Conservation (phyloP, 305 asterid genomes). For the Fraxinus ornus region DNA sequence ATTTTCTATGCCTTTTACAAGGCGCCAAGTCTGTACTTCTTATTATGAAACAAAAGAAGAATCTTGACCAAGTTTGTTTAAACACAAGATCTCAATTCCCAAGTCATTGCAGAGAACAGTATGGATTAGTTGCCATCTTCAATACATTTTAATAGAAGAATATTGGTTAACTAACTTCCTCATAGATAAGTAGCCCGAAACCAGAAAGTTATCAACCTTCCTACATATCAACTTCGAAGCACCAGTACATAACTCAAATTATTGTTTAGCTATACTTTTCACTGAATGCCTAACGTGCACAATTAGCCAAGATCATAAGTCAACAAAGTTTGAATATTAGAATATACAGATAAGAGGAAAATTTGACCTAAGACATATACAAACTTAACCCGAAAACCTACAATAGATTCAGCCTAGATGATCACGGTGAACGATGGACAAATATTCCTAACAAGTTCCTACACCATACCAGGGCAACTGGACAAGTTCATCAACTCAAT, state of each 20-base stretch:
- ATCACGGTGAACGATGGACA: background rate
- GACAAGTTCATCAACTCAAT: background rate
- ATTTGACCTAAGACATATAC: background rate
- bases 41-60: background rate
- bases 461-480: background rate
- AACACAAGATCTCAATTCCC: background rate
- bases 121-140: background rate
- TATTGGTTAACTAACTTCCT: background rate
- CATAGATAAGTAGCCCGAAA: background rate
- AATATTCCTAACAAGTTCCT: background rate
- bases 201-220: background rate
- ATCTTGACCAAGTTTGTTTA: background rate
- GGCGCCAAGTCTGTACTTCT: background rate
- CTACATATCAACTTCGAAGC: background rate
- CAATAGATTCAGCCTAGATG: background rate
- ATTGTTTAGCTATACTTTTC: background rate
- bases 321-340: background rate
- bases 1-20: background rate
- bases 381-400: background rate
- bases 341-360: background rate
- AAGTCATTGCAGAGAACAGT: background rate
- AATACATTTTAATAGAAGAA: background rate
- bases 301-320: background rate
- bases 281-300: background rate
- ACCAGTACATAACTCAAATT: background rate